Percentiles rank a stretch among this genome's conserved stretches.
Conservation (phyloP, 2,329 filamentous ascomycete genomes). For the Cladosporium oxysporum region DNA sequence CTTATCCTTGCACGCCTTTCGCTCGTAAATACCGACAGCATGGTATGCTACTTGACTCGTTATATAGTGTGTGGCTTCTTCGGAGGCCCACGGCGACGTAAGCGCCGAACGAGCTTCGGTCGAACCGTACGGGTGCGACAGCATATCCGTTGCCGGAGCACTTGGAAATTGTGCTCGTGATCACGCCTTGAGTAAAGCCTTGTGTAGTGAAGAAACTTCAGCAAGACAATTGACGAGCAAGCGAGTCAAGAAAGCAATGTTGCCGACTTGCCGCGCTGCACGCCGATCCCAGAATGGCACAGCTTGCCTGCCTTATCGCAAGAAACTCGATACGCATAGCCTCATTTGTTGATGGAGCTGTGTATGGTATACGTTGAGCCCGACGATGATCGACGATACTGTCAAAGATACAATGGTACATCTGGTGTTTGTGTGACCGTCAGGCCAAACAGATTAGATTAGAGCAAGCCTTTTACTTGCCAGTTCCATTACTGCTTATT, state of each 20-base stretch:
- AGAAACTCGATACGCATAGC: slow-evolving; percentile 6
- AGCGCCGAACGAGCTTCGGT: slow-evolving; percentile 3
- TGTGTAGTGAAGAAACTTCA: not conserved
- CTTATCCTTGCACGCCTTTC: not conserved
- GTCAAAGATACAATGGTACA: not conserved
- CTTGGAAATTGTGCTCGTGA: not conserved
- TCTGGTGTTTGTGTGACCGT: not conserved
- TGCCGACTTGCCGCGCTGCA: slow-evolving; percentile 11
- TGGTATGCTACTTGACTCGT: slow-evolving; percentile 8
- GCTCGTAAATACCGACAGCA: not conserved
- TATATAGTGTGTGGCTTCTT: not conserved
- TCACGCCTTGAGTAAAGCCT: not conserved
- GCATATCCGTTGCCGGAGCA: not conserved
- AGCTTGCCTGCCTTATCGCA: not conserved
- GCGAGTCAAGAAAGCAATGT: not conserved
- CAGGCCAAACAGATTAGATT: slow-evolving; percentile 5
- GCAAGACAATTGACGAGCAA: not conserved
- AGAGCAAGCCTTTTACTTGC: not conserved
- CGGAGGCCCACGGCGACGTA: not conserved
- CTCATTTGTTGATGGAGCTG: not conserved
- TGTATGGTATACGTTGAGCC: not conserved
- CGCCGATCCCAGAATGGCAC: slow-evolving; percentile 7
- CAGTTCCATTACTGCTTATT: not conserved
- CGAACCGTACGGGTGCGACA: not conserved
- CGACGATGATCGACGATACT: not conserved